These are phyloP conservation scores for Arabis hirsuta DNA, from an alignment of 345 rosid genomes.

Conservation along the genomic window DNA sequence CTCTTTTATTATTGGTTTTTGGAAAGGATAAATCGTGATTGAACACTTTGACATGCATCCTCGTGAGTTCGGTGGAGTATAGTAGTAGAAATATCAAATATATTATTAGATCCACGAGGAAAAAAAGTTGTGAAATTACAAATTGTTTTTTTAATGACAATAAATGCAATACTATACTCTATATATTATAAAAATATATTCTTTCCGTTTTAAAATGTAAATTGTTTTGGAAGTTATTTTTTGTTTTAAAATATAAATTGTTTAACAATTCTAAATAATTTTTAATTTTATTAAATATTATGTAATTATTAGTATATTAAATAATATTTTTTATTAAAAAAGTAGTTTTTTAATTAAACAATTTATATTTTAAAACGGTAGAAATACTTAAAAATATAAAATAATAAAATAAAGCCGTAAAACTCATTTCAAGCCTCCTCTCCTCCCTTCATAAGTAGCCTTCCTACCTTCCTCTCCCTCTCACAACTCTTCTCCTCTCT, in stretches of 20 bases:
- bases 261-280: too few species aligned
- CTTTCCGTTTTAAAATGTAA: too few species aligned
- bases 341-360: too few species aligned
- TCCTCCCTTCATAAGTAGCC: slow-evolving; percentile 41
- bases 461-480: slow-evolving; percentile 22
- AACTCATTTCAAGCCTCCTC: slow-evolving; percentile 15
- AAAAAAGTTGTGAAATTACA: neutral
- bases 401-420: slow-evolving; percentile 34
- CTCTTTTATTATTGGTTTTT: too few species aligned
- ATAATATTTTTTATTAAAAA: too few species aligned
- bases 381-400: neutral
- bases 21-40: neutral
- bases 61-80: slow-evolving; percentile 40
- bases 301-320: too few species aligned
- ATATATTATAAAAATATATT: too few species aligned
- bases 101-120: slow-evolving; percentile 19
- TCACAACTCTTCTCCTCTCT: slow-evolving; percentile 31
- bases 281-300: too few species aligned
- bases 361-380: too few species aligned
- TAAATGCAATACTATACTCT: neutral
- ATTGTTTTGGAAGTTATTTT: too few species aligned
- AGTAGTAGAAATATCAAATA: neutral
- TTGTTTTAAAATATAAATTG: too few species aligned
- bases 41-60: slow-evolving; percentile 10
- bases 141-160: too few species aligned